Evolutionary conservation across 2,329 filamentous ascomycete species (phyloP), one percentile per base, ranked within the genome.

Genomic region (Cladorrhinum sp.): DNA sequence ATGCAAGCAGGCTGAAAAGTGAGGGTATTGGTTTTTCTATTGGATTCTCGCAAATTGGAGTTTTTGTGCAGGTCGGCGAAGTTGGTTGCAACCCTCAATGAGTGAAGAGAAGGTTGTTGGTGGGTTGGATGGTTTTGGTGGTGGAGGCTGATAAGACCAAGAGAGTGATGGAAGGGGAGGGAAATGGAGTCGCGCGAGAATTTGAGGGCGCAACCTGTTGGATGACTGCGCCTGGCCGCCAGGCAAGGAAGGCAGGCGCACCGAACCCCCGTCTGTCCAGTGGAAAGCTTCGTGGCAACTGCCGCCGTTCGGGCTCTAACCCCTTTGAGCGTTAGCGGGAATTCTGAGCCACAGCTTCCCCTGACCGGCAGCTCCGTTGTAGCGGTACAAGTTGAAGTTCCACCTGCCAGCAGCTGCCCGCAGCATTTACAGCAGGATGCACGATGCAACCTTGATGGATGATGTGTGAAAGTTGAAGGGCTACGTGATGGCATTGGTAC

Each of bases 31-130:
- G 10, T 18, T 46, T 3, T 46, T 46, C 10, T 20, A 12, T 28
- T 39, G 18, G 28, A 53, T 9, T 57, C 39, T n/a, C 21, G 49
- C 10, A 51, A 51, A 26, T 51, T 5, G 21, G 12, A 26, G 21
- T 55, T 24, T 46, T 46, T 28, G 4, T 4, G 26, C 55, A 65
- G 71, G 69, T 70, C 64, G 62, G 62, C 69, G 69, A 74, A 72
- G 71, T 72, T 73, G 71, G 71, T 66, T 74, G 71, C 69, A 70
- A 66, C 66, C 71, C 67, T 59, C 59, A 56, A 60, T 61, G 16
- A 21, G 57, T 65, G 65, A 65, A 66, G 62, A 62, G 39, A 66
- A 63, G 55, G 61, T 58, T 59, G 62, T 52, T 57, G 64, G 64
- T 55, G 57, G 62, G 59, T 33, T 64, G 58, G 55, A 56, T 62